A percentile compares a stretch with the other conserved stretches of the same genome.
Conservation (phyloP, 371 early-diverging fungal species). For the Haplosporangium sp. region DNA sequence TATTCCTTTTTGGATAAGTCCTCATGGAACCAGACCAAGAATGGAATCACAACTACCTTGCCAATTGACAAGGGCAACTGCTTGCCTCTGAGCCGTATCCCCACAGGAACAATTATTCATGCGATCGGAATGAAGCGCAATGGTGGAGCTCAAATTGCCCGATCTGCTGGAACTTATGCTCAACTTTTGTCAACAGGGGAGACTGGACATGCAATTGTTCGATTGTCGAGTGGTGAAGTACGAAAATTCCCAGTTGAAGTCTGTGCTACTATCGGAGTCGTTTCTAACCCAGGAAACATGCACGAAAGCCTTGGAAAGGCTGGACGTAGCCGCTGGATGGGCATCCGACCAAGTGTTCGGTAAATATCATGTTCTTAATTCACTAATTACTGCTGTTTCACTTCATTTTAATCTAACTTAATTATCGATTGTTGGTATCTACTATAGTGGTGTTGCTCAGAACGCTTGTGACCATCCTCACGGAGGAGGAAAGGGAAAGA, state of each 20-base stretch:
- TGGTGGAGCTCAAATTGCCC: slow-evolving; percentile 87
- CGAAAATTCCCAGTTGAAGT: slow-evolving; percentile 90
- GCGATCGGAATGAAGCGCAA: slow-evolving; percentile 85
- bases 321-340: slow-evolving; percentile 86
- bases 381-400: background rate
- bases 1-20: slow-evolving; percentile 73
- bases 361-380: slow-evolving; percentile 7
- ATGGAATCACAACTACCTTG: slow-evolving; percentile 73
- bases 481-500: slow-evolving; percentile 98
- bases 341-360: slow-evolving; percentile 96
- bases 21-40: slow-evolving; percentile 68
- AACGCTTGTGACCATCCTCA: slow-evolving; percentile 99
- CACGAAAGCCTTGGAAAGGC: slow-evolving; percentile 93
- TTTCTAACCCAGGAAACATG: slow-evolving; percentile 93
- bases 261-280: slow-evolving; percentile 94
- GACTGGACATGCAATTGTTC: slow-evolving; percentile 88
- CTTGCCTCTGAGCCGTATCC: slow-evolving; percentile 90
- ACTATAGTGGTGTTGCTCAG: slow-evolving; percentile 95
- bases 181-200: slow-evolving; percentile 87
- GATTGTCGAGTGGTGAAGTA: slow-evolving; percentile 90
- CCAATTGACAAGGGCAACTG: slow-evolving; percentile 91
- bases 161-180: slow-evolving; percentile 93
- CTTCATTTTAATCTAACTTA: background rate
- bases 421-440: background rate
- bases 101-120: slow-evolving; percentile 93